These are phyloP conservation scores for Fusarium devonianum DNA, from an alignment of 2,329 filamentous ascomycete species.

Conservation along the genomic window DNA sequence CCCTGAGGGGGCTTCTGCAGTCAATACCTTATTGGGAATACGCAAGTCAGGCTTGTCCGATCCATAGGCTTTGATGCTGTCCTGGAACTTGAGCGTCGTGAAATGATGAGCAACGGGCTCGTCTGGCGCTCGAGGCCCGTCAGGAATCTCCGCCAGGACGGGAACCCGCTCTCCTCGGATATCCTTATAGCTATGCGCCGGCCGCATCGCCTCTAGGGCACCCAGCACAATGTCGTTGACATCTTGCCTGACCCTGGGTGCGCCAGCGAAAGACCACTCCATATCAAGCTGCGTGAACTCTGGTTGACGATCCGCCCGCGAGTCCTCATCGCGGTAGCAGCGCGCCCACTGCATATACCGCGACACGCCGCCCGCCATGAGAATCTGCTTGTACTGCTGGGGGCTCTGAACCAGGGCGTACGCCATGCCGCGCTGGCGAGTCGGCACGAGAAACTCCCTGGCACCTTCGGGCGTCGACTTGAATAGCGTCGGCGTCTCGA, in stretches of 20 bases:
- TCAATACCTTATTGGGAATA: conserved; percentile 72
- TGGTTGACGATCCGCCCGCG: conserved; percentile 89
- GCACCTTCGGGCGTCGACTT: conserved; percentile 98
- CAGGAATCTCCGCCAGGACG: conserved; percentile 39
- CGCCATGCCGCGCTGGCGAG: conserved; percentile 74
- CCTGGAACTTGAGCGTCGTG: conserved; percentile 48
- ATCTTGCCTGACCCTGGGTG: conserved; percentile 44
- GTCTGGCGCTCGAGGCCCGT: conserved; percentile 9
- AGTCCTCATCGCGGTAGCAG: conserved; percentile 95
- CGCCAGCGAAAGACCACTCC: conserved; percentile 86
- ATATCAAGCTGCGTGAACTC: conserved; percentile 96
- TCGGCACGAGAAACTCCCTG: conserved; percentile 92
- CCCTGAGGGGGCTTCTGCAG: too few relatives aligned
- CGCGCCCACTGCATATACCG: conserved; percentile 92
- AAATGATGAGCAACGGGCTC: conserved; percentile 44
- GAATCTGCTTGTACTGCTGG: conserved; percentile 97
- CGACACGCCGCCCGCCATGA: conserved; percentile 87
- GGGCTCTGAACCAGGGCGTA: conserved; percentile 96
- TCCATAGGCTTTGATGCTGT: conserved; percentile 78
- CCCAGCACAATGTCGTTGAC: conserved; percentile 47
- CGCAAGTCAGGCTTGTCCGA: conserved; percentile 93
- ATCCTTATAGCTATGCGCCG: conserved; percentile 67
- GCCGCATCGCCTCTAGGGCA: conserved; percentile 40
- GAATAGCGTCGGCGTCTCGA: conserved; percentile 94
- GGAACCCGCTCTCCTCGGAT: conserved; percentile 52